Conservation (phyloP, 2,329 filamentous ascomycete genomes). For the Aspergillus nomiae region DNA sequence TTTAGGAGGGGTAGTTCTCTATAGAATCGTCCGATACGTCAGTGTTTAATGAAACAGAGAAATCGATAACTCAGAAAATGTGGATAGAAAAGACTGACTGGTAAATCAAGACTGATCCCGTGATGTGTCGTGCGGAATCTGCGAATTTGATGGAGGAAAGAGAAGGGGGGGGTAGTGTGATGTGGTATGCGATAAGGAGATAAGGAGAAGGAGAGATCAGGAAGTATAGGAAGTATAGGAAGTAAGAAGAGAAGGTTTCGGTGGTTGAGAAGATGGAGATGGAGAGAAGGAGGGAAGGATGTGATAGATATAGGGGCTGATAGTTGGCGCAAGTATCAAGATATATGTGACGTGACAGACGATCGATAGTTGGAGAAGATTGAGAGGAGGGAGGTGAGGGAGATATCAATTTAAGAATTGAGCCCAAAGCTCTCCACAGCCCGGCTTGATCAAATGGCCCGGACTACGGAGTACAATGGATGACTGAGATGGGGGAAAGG, state of each 20-base stretch:
- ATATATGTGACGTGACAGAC: constrained; percentile 6
- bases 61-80: constrained; percentile 8
- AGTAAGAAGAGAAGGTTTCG: neutral
- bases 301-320: neutral
- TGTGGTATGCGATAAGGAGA: constrained; percentile 20
- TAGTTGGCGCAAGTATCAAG: constrained; percentile 10
- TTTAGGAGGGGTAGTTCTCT: constrained; percentile 11
- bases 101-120: constrained; percentile 1
- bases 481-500: constrained; percentile 1
- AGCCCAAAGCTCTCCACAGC: constrained; percentile 15
- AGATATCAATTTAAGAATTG: constrained; percentile 17
- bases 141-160: neutral
- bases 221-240: constrained; percentile 10
- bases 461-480: constrained; percentile 12
- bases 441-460: constrained; percentile 16
- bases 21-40: neutral
- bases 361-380: neutral
- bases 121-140: neutral
- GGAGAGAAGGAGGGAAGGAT: neutral
- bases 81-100: constrained; percentile 14
- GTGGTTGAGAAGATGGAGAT: constrained; percentile 2
- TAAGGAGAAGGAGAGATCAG: constrained; percentile 7
- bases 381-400: constrained; percentile 16
- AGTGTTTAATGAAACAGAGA: neutral
- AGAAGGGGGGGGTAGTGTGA: neutral